Percentiles rank a stretch among this genome's conserved stretches.
These are phyloP conservation scores for Aspergillus texensis DNA, from an alignment of 2,329 filamentous ascomycete species.

Conservation along the genomic window DNA sequence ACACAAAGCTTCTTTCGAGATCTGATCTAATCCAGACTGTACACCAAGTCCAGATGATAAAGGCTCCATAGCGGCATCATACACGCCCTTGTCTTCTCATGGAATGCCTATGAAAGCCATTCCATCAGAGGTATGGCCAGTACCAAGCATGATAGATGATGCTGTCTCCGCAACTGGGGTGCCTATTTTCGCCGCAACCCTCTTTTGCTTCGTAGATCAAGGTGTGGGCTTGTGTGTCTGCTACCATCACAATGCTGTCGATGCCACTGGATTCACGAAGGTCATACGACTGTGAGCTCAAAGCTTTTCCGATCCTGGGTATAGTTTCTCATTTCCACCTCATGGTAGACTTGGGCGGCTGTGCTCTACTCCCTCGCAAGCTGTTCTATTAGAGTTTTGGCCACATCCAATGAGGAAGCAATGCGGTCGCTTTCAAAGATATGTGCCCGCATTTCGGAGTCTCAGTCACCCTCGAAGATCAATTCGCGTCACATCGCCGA, in stretches of 20 bases:
- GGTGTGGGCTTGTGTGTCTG: not conserved
- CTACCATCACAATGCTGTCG: not conserved
- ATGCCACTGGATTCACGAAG: not conserved
- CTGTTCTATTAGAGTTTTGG: not conserved
- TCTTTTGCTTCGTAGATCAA: not conserved
- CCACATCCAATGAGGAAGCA: not conserved
- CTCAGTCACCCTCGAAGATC: not conserved
- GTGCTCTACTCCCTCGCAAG: not conserved
- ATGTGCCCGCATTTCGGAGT: not conserved
- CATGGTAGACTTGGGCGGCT: not conserved
- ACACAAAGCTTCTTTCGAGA: not conserved
- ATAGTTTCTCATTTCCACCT: not conserved
- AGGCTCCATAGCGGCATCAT: not conserved
- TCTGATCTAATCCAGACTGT: not conserved
- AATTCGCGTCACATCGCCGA: not conserved
- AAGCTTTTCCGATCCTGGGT: not conserved
- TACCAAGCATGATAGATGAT: not conserved
- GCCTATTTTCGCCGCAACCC: not conserved
- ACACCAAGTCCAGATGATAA: not conserved
- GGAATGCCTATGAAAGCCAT: not conserved
- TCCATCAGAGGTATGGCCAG: not conserved
- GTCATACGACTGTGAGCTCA: not conserved
- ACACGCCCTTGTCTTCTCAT: not conserved
- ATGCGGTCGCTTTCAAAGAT: not conserved
- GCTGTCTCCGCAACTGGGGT: not conserved